These are phyloP conservation scores for Cystobasidium slooffiae DNA, from an alignment of 1,284 basidiomycete species.

Conservation along the genomic window DNA sequence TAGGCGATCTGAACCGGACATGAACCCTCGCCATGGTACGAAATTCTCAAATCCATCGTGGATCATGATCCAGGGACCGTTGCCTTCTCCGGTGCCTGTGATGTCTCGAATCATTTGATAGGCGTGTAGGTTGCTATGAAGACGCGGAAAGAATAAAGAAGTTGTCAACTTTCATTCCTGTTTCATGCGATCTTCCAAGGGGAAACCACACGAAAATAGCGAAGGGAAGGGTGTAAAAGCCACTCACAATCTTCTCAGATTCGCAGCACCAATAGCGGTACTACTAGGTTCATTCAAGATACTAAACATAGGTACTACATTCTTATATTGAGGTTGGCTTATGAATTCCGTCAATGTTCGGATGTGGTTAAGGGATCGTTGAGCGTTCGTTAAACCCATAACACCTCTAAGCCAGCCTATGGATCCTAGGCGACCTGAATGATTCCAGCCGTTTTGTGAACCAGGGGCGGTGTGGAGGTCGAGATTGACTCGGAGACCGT, in stretches of 20 bases:
- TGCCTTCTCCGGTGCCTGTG: conserved; percentile 47
- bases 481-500: conserved; percentile 80
- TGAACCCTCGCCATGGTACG: conserved; percentile 50
- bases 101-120: conserved; percentile 64
- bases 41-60: conserved; percentile 52
- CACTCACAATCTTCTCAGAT: conserved; percentile 47
- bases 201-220: not conserved
- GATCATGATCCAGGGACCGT: conserved; percentile 51
- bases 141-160: not conserved
- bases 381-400: conserved; percentile 66
- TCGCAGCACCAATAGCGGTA: conserved; percentile 60
- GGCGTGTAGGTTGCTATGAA: conserved; percentile 62
- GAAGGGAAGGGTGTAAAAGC: not conserved
- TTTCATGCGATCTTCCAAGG: not conserved
- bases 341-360: conserved; percentile 55
- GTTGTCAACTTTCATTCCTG: not conserved
- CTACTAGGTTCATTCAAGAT: conserved; percentile 55
- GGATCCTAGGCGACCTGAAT: conserved; percentile 51
- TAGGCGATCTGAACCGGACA: conserved; percentile 70
- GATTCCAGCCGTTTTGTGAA: conserved; percentile 67
- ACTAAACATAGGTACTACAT: conserved; percentile 54
- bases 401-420: conserved; percentile 52
- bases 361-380: conserved; percentile 55
- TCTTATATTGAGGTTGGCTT: conserved; percentile 53
- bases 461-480: conserved; percentile 81